Conservation (phyloP, 2,329 filamentous ascomycete species). For the Tolypocladium album region DNA sequence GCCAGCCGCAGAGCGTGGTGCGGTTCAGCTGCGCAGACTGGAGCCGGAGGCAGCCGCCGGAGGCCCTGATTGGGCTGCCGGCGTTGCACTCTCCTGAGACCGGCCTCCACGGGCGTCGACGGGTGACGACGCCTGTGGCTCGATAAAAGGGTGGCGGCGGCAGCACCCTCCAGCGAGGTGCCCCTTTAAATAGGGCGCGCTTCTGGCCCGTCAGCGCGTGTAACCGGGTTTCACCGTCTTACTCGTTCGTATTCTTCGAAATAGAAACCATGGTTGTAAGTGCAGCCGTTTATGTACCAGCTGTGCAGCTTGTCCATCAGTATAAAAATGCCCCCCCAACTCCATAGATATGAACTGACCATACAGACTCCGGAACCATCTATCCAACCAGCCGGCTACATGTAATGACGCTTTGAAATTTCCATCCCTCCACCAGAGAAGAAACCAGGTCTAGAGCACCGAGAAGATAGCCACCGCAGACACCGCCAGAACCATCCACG, state of each 20-base stretch:
- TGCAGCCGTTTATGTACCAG: neutral
- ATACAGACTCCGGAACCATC: neutral
- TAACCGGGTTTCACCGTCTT: no score
- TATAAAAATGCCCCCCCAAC: neutral
- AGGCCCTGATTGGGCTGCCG: neutral
- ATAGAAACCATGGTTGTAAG: neutral
- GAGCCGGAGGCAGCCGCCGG: no score
- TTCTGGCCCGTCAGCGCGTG: no score
- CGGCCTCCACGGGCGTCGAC: neutral
- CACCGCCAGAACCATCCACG: neutral
- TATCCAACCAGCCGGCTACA: neutral
- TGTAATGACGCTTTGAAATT: neutral
- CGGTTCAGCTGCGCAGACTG: neutral
- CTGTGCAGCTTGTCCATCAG: neutral
- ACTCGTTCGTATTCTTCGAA: no score
- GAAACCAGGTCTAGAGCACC: neutral
- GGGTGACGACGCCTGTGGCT: neutral
- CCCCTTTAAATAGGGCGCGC: neutral
- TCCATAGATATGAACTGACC: neutral
- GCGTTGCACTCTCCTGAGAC: neutral
- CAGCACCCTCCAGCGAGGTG: neutral
- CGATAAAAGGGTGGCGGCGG: neutral
- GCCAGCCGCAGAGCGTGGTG: neutral
- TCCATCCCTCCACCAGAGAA: neutral
- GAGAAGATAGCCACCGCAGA: neutral